Evolutionary conservation across 805 yeast species (phyloP).

Genomic region (Metschnikowia anglica): DNA sequence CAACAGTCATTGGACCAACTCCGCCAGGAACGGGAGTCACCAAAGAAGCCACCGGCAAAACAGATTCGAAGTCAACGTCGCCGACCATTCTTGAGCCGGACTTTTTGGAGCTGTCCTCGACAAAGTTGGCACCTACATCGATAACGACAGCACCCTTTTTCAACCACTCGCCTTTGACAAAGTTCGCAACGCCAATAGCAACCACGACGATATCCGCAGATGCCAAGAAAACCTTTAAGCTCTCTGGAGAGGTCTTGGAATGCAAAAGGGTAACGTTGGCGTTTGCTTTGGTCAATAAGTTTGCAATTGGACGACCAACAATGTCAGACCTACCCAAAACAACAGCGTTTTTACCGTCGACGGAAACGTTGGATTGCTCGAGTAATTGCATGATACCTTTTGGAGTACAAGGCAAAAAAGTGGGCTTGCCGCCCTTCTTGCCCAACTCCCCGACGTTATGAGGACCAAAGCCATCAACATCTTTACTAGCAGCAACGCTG

Average conservation of each 20-base stretch:
- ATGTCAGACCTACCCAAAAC: constrained; percentile 84
- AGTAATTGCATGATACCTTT: constrained; percentile 71
- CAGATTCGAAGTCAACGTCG: constrained; percentile 66
- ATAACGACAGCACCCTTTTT: constrained; percentile 66
- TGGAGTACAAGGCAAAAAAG: constrained; percentile 80
- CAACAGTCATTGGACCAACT: constrained; percentile 91
- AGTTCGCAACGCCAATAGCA: constrained; percentile 72
- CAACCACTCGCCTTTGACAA: constrained; percentile 74
- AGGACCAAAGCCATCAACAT: constrained; percentile 83
- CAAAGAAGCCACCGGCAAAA: constrained; percentile 53
- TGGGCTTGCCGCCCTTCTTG: constrained; percentile 69
- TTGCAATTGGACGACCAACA: constrained; percentile 79
- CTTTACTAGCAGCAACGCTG: constrained; percentile 65
- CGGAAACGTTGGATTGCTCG: constrained; percentile 51
- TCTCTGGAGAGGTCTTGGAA: constrained; percentile 56
- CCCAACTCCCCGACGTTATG: constrained; percentile 74
- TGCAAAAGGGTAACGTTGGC: constrained; percentile 80
- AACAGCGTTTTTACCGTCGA: constrained; percentile 73
- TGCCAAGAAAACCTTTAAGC: constrained; percentile 46
- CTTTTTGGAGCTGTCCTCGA: constrained; percentile 63
- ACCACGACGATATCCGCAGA: constrained; percentile 76
- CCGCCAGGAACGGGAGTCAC: constrained; percentile 93
- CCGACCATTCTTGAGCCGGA: constrained; percentile 74
- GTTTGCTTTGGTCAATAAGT: constrained; percentile 64
- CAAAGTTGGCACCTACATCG: constrained; percentile 81